phyloP scores from a whole-genome alignment of 441 rosid species.

The Adansonia madagascariensis region DNA sequence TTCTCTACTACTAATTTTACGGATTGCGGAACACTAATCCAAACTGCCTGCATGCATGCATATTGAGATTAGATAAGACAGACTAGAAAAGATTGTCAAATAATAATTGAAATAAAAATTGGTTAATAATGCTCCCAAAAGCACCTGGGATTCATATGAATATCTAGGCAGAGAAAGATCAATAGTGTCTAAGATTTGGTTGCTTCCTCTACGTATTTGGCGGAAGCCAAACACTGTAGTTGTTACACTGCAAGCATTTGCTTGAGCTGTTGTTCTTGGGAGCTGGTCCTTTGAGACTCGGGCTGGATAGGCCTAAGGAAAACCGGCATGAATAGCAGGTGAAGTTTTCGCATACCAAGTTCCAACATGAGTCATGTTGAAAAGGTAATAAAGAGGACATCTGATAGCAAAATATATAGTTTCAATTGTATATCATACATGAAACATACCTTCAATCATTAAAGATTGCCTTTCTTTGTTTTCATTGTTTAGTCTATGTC shows the following conservation, averaged over 20 bases:
- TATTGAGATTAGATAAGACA: conserved; percentile 25
- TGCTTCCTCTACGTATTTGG: conserved; percentile 57
- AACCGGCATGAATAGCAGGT: conserved; percentile 23
- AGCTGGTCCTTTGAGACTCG: conserved; percentile 45
- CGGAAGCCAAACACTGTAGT: conserved; percentile 87
- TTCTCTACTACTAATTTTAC: conserved; percentile 54
- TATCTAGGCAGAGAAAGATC: conserved; percentile 79
- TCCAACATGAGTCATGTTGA: conserved; percentile 15
- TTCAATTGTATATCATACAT: not conserved
- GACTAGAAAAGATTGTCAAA: not conserved
- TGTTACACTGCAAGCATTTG: conserved; percentile 69
- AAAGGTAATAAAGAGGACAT: conserved; percentile 17
- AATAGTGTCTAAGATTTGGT: conserved; percentile 52
- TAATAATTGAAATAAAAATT: conserved; percentile 20
- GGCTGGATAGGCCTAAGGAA: conserved; percentile 65
- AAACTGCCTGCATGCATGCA: conserved; percentile 63
- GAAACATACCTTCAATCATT: not conserved
- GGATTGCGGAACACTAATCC: conserved; percentile 79
- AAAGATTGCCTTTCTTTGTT: conserved; percentile 6
- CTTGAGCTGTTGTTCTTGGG: conserved; percentile 77
- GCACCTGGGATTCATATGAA: conserved; percentile 83
- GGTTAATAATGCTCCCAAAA: conserved; percentile 5
- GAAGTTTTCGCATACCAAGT: conserved; percentile 13
- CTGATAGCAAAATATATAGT: conserved; percentile 20
- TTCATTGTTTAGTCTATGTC: not conserved